Base-by-base conservation (phyloP, 1,284 basidiomycete species). In the Boletus subluridellus region DNA sequence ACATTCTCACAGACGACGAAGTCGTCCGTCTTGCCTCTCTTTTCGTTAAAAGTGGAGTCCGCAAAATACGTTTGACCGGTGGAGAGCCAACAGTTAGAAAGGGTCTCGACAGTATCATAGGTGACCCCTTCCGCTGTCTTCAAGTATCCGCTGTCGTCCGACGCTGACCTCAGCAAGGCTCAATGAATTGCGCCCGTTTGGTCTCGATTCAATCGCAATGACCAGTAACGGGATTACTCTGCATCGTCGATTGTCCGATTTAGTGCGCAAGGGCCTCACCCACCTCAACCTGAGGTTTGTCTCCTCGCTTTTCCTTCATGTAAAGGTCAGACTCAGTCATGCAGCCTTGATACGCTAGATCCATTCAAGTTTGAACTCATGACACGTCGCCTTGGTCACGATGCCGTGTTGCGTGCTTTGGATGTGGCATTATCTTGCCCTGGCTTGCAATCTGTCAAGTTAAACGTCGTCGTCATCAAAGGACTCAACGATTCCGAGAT, bases 351-450 rank as follows among this genome's bases (percentile, higher is more conserved):
- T 70, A 95, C 93, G 0, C 76, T 95, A 47, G 90, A 94, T 69
- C 89, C 90, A 39, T 85, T 87, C 78, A 94, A 92, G 69, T 95
- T 95, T 69, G 90, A 94, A 71, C 79, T 91, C 44, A 92, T 95
- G 78, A 90, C 93, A 1, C 82, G 91, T 52, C 79, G 90, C 26
- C 76, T 78, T 63, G 91, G 90, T 3, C 89, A 92, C 65, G 83
- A 86, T 44, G 85, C 86, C 17, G 91, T 93, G 42, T 73, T 93
- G 50, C 82, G 82, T 55, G 76, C 90, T 11, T 77, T 94, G n/a
- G 75, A 88, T 38, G 73, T 77, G 24, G 90, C 91, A 9, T 69
- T 91, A 11, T 74, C 76, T 9, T 80, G 77, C 8, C 64, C 77
- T 35, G 69, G 63, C 14, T 70, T 91, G 38, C 74, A 78, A 49